A percentile compares a stretch with the other conserved stretches of the same genome.
Evolutionary conservation across 257 asterid genomes (phyloP).

Genomic region (Solanum chmielewskii): DNA sequence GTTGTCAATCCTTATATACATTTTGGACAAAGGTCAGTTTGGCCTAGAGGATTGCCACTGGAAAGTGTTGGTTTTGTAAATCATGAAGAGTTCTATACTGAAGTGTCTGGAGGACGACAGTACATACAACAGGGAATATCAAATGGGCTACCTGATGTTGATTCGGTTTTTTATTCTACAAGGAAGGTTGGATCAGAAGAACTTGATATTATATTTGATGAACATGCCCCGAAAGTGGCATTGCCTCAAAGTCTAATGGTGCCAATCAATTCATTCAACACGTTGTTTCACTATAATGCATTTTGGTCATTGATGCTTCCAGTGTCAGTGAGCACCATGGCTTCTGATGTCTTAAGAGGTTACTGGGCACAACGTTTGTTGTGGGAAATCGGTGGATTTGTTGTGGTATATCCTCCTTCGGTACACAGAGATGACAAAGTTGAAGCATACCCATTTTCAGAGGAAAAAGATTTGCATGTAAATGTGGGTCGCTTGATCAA

Average conservation of each 20-base stretch:
- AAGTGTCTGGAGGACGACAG: constrained; percentile 82
- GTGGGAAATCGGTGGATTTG: constrained; percentile 91
- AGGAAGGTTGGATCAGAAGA: constrained; percentile 65
- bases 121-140: constrained; percentile 92
- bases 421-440: constrained; percentile 50
- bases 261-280: constrained; percentile 81
- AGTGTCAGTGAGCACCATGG: constrained; percentile 89
- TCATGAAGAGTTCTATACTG: constrained; percentile 82
- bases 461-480: constrained; percentile 91
- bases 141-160: constrained; percentile 91
- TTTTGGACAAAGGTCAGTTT: constrained; percentile 89
- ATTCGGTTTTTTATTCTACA: constrained; percentile 81
- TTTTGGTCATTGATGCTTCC: constrained; percentile 98
- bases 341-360: constrained; percentile 91
- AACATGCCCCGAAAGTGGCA: constrained; percentile 80
- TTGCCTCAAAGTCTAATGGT: constrained; percentile 92
- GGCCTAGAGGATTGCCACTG: constrained; percentile 95
- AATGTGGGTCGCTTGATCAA: constrained; percentile 76
- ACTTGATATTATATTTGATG: constrained; percentile 76
- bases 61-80: constrained; percentile 86
- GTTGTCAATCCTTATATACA: constrained; percentile 90
- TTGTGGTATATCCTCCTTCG: constrained; percentile 83
- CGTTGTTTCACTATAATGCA: constrained; percentile 73
- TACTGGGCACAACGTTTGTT: constrained; percentile 93
- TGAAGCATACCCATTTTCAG: constrained; percentile 82